A percentile compares a stretch with the other conserved stretches of the same genome.
Conservation (phyloP, 2,329 filamentous ascomycete species). For the Colletotrichum lindemuthianum region DNA sequence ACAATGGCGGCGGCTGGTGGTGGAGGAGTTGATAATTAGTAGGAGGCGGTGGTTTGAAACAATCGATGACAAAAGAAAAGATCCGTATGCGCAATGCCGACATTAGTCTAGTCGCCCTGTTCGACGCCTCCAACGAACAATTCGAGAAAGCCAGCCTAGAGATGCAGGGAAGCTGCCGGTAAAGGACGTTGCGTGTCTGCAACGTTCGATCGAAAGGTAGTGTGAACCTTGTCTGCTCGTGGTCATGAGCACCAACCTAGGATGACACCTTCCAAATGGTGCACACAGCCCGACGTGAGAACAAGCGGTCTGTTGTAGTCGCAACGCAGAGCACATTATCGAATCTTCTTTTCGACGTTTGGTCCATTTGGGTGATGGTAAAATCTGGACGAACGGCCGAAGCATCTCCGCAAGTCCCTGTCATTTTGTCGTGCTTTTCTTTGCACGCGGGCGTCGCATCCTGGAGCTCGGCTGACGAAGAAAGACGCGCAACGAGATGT, state of each 20-base stretch:
- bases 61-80: slow-evolving; percentile 22
- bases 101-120: slow-evolving; percentile 10
- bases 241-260: background rate
- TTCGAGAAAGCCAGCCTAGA: slow-evolving; percentile 24
- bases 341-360: too few species aligned
- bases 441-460: background rate
- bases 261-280: slow-evolving; percentile 13
- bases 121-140: slow-evolving; percentile 13
- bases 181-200: slow-evolving; percentile 10
- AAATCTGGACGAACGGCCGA: too few species aligned
- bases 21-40: background rate
- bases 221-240: slow-evolving; percentile 2
- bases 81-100: slow-evolving; percentile 14
- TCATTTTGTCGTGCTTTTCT: background rate
- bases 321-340: too few species aligned
- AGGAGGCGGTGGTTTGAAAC: slow-evolving; percentile 20
- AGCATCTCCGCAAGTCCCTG: too few species aligned
- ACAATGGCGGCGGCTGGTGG: background rate
- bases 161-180: slow-evolving; percentile 26
- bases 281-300: too few species aligned
- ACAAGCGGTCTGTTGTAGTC: too few species aligned
- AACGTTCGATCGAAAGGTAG: slow-evolving; percentile 2
- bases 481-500: slow-evolving; percentile 13
- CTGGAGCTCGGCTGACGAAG: slow-evolving; percentile 5
- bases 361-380: too few species aligned